Base-by-base conservation (phyloP, 805 yeast species). In the Tetrapisispora nanseiensis region DNA sequence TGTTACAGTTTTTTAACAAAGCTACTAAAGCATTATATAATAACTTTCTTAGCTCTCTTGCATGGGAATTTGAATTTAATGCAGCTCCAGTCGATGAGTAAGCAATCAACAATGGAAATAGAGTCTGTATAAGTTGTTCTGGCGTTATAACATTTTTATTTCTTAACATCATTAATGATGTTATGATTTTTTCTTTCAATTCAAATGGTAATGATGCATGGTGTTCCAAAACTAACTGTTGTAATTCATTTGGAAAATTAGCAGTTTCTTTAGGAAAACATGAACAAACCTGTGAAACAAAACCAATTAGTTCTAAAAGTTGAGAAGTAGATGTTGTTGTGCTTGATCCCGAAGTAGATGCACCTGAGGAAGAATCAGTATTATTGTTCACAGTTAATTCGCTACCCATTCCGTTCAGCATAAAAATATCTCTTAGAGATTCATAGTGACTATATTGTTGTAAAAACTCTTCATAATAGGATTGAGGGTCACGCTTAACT, bases 381-480 rank as follows among this genome's bases (percentile, higher is more conserved):
- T 28, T 80, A 22, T n/a, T n/a, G n/a, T 40, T 36, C 45, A 74
- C 73, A 26, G 75, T 75, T 18, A 37, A 42, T 19, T 40, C 40
- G 16, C 46, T 44, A 21, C 54, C 52, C 42, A 51, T 42, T 15
- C 61, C 62, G 61, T 83, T 83, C 47, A 80, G 66, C 61, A 86
- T 67, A 56, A 84, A 86, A 45, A 92, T 83, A 55, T 90, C 97
- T 62, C 95, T 71, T 45, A 87, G 67, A 2, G 97, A 84, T 59
- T 82, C 87, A 63, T 92, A 92, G 62, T 92, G 97, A 40, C 92
- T 76, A 59, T 82, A 86, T 60, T 92, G 98, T 54, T 87, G 92
- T 31, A 82, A 62, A 62, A 92, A 92, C 63, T 92, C 99, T 63
- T 92, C 98, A 46, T 78, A 78, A 61, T 92, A 92, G 0, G 97